Conservation (phyloP, 1,139 yeast genomes). For the Hansenula lynferdii region DNA sequence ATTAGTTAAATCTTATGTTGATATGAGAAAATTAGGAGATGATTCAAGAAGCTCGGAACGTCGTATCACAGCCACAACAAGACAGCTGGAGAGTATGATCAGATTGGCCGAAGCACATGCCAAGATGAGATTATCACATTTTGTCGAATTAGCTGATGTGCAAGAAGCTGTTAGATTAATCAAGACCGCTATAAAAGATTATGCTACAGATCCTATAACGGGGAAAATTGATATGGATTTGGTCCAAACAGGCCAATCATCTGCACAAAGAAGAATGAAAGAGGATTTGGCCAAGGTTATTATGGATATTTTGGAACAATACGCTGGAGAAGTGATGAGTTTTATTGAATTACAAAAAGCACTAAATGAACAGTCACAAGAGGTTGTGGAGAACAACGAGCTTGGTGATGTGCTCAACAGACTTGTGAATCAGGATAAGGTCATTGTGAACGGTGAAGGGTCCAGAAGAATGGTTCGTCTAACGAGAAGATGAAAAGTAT, state of each 20-base stretch:
- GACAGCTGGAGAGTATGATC: constrained; percentile 95
- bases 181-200: constrained; percentile 91
- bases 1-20: constrained; percentile 86
- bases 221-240: constrained; percentile 97
- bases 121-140: constrained; percentile 75
- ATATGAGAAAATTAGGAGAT: constrained; percentile 92
- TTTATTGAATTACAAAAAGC: constrained; percentile 58
- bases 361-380: constrained; percentile 66
- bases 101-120: constrained; percentile 97
- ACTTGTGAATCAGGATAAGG: constrained; percentile 70
- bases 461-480: constrained; percentile 54
- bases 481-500: background rate
- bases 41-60: constrained; percentile 83
- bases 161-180: constrained; percentile 90
- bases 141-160: constrained; percentile 80
- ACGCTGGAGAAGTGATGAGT: constrained; percentile 33
- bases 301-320: constrained; percentile 37
- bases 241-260: constrained; percentile 93
- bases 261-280: constrained; percentile 76
- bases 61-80: constrained; percentile 95
- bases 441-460: constrained; percentile 71
- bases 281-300: constrained; percentile 70
- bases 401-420: constrained; percentile 64
- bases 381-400: constrained; percentile 66
- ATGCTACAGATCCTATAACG: constrained; percentile 96